Base-by-base conservation (phyloP, 768 basidiomycete species). In the Panaeolus papilionaceus region DNA sequence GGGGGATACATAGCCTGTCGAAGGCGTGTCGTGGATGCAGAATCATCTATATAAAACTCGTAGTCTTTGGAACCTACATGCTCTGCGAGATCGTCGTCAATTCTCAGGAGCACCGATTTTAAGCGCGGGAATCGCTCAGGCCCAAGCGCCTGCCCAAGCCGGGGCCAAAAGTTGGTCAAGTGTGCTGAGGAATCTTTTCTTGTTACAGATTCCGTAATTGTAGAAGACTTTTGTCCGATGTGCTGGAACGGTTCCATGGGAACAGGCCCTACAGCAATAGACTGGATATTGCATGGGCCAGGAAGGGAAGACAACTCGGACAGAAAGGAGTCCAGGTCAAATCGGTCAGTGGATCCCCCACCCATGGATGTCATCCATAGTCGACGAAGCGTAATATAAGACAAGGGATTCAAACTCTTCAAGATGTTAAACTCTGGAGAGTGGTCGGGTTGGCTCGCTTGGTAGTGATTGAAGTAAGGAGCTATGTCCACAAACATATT, bases 351-450 rank as follows among this genome's bases (percentile, higher is more conserved):
- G 20, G 23, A 5, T 18, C 20, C 14, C 1, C 47, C 47, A 7
- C 47, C 47, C 47, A 49, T 49, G 20, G 47, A 49, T 23, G 47
- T 49, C 47, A 49, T 49, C 20, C n/a, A 49, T 23, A 49, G n/a
- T 2, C 47, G 47, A 23, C 47, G 47, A 49, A 49, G 47, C 20
- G 47, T 49, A 12, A 10, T 11, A 49, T 20, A 49, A 3, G 47
- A 49, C 47, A 49, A 23, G n/a, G 47, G 20, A 23, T 49, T 49
- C 47, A 49, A 23, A 49, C 23, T 49, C 11, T 49, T 49, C 11
- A 49, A 26, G 1, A 49, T 49, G 23, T 49, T 49, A 20, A 49
- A 49, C 8, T 49, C 47, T 49, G 47, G 47, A 4, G 16, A 7
- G n/a, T 49, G 47, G 11, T 44, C 42, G 7, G 20, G n/a, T 4